These are phyloP conservation scores for Thielaviopsis populi DNA, from an alignment of 2,329 filamentous ascomycete genomes.

Conservation along the genomic window DNA sequence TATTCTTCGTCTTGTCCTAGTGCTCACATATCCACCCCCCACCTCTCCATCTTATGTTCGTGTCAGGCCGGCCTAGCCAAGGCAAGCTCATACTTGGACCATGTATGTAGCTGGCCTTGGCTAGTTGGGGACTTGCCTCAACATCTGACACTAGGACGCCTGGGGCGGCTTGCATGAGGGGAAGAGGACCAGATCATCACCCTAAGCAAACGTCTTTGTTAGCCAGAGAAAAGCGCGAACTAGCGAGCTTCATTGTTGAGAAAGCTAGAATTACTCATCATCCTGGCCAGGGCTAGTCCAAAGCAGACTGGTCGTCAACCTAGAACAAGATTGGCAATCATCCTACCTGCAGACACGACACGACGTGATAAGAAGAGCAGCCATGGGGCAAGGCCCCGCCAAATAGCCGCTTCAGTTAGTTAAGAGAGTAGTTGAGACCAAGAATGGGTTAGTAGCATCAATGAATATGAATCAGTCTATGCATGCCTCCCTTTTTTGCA, in stretches of 20 bases:
- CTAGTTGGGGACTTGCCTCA: background rate
- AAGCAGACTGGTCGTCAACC: background rate
- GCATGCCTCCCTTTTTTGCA: no score
- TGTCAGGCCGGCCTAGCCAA: no score
- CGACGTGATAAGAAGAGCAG: background rate
- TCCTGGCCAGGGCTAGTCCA: background rate
- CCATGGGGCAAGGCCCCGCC: background rate
- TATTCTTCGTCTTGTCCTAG: background rate
- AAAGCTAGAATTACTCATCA: background rate
- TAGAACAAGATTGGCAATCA: background rate
- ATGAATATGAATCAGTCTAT: background rate
- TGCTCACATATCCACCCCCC: no score
- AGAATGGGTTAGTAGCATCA: no score
- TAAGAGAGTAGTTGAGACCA: no score
- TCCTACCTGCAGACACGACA: background rate
- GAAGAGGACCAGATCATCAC: background rate
- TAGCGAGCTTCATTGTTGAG: conserved; percentile 4
- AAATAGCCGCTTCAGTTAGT: background rate
- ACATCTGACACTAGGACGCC: background rate
- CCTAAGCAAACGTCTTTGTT: background rate
- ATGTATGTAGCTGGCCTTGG: background rate
- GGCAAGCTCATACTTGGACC: background rate
- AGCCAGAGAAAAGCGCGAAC: conserved; percentile 1
- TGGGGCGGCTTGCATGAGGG: background rate
- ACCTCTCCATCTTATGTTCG: background rate